phyloP scores from a whole-genome alignment of 176 grass and related monocot genomes.

The Carex littledalei region DNA sequence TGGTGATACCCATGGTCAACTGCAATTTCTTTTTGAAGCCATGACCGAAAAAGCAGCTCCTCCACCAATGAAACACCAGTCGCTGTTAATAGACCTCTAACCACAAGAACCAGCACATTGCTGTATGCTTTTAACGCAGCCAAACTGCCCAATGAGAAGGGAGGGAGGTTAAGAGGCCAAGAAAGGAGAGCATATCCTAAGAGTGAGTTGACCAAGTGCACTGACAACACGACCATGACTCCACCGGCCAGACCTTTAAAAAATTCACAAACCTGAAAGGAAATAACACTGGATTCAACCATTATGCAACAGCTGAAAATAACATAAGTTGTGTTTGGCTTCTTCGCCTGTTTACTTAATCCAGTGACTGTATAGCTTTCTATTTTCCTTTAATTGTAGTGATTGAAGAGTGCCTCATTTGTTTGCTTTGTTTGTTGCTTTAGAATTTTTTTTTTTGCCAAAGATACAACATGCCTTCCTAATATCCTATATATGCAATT shows the following conservation, averaged over 20 bases:
- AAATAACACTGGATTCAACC: conserved; percentile 19
- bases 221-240: conserved; percentile 50
- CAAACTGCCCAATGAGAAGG: conserved; percentile 35
- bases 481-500: neutral
- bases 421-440: neutral
- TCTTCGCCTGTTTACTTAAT: neutral
- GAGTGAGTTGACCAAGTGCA: conserved; percentile 67
- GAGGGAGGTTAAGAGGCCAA: conserved; percentile 27
- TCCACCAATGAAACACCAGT: conserved; percentile 72
- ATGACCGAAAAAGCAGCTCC: conserved; percentile 91
- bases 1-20: conserved; percentile 72
- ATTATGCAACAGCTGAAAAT: neutral
- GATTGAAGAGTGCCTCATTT: neutral
- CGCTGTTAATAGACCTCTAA: conserved; percentile 59
- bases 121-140: conserved; percentile 55
- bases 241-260: conserved; percentile 74
- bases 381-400: neutral
- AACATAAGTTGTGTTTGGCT: neutral
- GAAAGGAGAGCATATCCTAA: conserved; percentile 58
- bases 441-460: neutral
- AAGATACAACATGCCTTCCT: neutral
- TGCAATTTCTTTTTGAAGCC: conserved; percentile 80
- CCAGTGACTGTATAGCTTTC: conserved; percentile 1
- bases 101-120: conserved; percentile 37
- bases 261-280: conserved; percentile 61